These are phyloP conservation scores for Aphanomyces cochlioides DNA, from an alignment of 352 stramenopile genomes.

Conservation along the genomic window DNA sequence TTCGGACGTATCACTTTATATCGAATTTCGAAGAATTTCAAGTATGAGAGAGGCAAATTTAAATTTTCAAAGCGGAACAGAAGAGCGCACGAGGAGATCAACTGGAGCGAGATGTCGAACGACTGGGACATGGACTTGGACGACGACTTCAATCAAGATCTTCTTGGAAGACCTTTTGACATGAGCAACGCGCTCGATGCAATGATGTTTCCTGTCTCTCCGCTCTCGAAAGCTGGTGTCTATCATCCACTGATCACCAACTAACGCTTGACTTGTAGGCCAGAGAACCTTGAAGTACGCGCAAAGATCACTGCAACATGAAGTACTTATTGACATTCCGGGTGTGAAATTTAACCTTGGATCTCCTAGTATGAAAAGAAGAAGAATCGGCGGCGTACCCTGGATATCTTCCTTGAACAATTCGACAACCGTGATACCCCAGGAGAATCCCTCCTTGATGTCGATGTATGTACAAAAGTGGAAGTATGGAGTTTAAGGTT, in stretches of 20 bases:
- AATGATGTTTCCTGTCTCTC: constrained; percentile 20
- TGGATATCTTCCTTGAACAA: constrained; percentile 24
- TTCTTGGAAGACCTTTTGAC: constrained; percentile 13
- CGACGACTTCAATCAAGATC: constrained; percentile 19
- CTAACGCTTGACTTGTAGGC: background rate
- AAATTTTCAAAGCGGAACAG: constrained; percentile 15
- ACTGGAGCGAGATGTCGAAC: constrained; percentile 3
- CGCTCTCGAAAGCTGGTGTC: constrained; percentile 6
- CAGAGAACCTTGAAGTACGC: constrained; percentile 8
- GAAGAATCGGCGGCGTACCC: constrained; percentile 8
- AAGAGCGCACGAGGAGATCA: background rate
- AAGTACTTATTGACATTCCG: background rate
- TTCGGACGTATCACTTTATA: too few species aligned
- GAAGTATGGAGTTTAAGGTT: background rate
- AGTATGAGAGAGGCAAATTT: constrained; percentile 11
- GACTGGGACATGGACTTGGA: constrained; percentile 16
- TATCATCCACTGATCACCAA: background rate
- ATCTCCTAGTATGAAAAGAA: constrained; percentile 25
- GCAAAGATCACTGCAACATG: background rate
- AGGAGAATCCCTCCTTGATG: background rate
- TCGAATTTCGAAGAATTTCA: constrained; percentile 9
- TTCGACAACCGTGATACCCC: background rate
- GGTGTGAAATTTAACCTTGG: background rate
- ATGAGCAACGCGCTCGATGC: background rate
- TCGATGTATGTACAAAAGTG: constrained; percentile 6